A percentile compares a stretch with the other conserved stretches of the same genome.
Evolutionary conservation across 345 rosid genomes (phyloP).

Genomic region (Zanthoxylum bungeanum): DNA sequence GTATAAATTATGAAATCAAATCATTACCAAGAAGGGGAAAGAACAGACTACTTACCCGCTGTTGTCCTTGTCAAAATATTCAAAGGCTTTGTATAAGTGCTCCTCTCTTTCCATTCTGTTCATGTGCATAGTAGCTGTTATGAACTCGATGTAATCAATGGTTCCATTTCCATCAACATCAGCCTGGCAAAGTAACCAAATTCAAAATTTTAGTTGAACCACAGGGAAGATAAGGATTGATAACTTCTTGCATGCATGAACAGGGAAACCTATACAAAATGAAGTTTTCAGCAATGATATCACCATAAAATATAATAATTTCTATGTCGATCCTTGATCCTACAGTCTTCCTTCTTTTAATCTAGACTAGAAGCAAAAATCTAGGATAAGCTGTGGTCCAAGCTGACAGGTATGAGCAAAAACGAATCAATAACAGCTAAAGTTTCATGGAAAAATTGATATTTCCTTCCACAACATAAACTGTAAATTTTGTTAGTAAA

Average conservation of each 20-base stretch:
- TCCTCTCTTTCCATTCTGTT: slow-evolving; percentile 93
- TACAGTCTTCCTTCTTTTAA: slow-evolving; percentile 10
- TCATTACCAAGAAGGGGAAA: neutral
- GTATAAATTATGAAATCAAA: neutral
- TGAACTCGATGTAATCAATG: slow-evolving; percentile 92
- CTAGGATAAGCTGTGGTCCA: slow-evolving; percentile 1
- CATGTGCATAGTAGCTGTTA: slow-evolving; percentile 97
- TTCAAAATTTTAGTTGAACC: slow-evolving; percentile 2
- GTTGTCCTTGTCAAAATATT: slow-evolving; percentile 89
- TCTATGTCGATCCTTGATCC: slow-evolving; percentile 2
- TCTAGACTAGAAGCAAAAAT: slow-evolving; percentile 1
- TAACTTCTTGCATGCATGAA: no score
- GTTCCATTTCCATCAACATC: slow-evolving; percentile 97
- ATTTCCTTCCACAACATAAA: neutral
- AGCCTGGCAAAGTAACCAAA: slow-evolving; percentile 48
- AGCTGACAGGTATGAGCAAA: neutral
- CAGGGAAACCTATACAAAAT: no score
- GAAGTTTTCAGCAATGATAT: neutral
- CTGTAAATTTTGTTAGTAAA: neutral
- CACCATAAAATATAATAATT: neutral
- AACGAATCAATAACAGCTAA: neutral
- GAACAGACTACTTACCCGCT: slow-evolving; percentile 61
- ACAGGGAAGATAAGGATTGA: neutral
- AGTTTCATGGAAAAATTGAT: slow-evolving; percentile 6
- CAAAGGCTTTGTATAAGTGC: slow-evolving; percentile 80